Percentiles rank a stretch among this genome's conserved stretches.
Evolutionary conservation across 192 early-diverging fungal species (phyloP).

Genomic region (Dispira simplex): DNA sequence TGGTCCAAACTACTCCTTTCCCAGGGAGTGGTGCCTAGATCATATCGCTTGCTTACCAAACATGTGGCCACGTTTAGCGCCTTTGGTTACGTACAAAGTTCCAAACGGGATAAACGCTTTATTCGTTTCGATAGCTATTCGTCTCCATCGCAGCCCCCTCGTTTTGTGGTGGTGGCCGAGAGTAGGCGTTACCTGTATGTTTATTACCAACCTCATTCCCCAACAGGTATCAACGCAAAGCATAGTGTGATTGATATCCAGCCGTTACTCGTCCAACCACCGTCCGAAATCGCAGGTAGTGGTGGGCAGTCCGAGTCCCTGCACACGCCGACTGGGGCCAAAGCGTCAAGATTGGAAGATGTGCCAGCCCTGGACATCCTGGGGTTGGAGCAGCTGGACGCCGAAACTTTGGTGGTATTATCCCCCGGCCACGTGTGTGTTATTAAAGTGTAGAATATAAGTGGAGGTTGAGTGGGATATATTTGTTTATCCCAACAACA

Average conservation of each 20-base stretch:
- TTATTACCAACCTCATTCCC: not conserved
- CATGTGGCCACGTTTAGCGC: constrained; percentile 50
- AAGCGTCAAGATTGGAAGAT: too few relatives aligned
- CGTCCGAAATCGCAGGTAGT: too few relatives aligned
- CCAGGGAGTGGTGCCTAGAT: not conserved
- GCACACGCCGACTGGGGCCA: not conserved
- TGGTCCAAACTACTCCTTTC: not conserved
- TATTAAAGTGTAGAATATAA: not conserved
- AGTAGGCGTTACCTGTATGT: not conserved
- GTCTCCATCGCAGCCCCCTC: not conserved
- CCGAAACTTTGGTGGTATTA: not conserved
- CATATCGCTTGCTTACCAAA: not conserved
- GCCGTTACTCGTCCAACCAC: not conserved
- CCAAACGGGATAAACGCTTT: constrained; percentile 53
- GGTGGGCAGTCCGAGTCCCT: not conserved
- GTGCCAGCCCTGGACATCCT: not conserved
- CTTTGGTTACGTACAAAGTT: constrained; percentile 55
- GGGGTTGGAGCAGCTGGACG: not conserved
- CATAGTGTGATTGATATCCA: not conserved
- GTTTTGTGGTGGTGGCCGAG: constrained; percentile 3
- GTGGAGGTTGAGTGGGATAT: too few relatives aligned
- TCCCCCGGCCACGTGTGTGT: not conserved
- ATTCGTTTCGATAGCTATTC: constrained; percentile 31
- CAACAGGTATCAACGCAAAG: not conserved
- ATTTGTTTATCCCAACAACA: too few relatives aligned